Base-by-base conservation (phyloP, 257 asterid genomes). In the Scutellaria minor region DNA sequence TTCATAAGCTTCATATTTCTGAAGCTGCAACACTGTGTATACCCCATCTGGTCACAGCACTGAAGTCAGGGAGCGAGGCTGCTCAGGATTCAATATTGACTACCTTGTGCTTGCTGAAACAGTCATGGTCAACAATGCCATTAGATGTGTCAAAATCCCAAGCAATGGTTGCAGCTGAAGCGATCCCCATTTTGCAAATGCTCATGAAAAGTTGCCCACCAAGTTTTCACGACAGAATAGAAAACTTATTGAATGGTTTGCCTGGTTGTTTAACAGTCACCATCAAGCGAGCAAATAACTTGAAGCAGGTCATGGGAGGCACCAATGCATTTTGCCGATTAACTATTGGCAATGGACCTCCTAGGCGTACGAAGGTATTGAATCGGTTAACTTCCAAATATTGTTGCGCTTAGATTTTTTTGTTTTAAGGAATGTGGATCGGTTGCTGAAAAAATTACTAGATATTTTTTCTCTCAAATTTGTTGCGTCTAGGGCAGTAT, bases 251-350 rank as follows among this genome's bases (percentile, higher is more conserved):
- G 84, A 91, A 84, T 53, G 70, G 83, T 75, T 86, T 92, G 71
- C 98, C 98, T 6, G 98, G 98, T 75, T 88, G 96, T 83, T 86
- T 92, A 74, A 92, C 92, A 14, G 98, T 92, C 79, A 84, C 85
- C 40, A 62, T 92, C 22, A 77, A 77, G 67, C 87, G 90, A 35
- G 98, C 93, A 46, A 83, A 78, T 83, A 88, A 89, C 79, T 83
- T 92, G 82, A 89, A 83, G 86, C 92, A 78, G 42, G 79, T 77
- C 54, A 76, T 81, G 84, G 96, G 96, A 68, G 90, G 92, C 59
- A 86, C 95, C 64, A 85, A 89, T 69, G 87, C 98, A 40, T 89
- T 83, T 72, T 92, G 96, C 78, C 85, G 79, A 41, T 81, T 92
- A 80, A 82, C 82, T 15, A 78, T 92, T 4, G 98, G 92, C 66